phyloP scores from a whole-genome alignment of 306 rosid genomes.

The Dicorynia guianensis region DNA sequence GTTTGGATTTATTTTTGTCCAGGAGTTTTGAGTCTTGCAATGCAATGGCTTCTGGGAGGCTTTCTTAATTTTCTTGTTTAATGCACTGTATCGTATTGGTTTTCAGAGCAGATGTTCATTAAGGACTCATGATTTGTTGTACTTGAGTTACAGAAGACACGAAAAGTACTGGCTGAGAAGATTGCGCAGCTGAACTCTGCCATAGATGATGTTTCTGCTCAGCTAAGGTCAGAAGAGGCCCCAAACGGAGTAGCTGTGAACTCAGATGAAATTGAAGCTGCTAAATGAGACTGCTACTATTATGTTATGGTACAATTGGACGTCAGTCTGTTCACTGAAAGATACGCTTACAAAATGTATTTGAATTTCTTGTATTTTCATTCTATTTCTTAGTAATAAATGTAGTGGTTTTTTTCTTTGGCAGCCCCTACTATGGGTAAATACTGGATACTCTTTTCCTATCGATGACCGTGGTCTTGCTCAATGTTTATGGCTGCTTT shows the following conservation, averaged over 20 bases:
- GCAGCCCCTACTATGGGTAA: slow-evolving; percentile 25
- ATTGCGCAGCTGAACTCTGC: slow-evolving; percentile 90
- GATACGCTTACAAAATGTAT: slow-evolving; percentile 51
- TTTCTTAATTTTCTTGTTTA: slow-evolving; percentile 13
- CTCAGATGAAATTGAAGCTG: slow-evolving; percentile 81
- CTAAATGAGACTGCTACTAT: slow-evolving; percentile 55
- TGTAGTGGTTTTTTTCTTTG: slow-evolving; percentile 37
- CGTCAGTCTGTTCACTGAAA: slow-evolving; percentile 26
- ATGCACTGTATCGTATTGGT: slow-evolving; percentile 26
- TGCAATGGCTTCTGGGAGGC: slow-evolving; percentile 25
- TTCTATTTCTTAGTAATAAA: slow-evolving; percentile 44
- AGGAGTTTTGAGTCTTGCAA: slow-evolving; percentile 28
- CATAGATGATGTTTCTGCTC: slow-evolving; percentile 90
- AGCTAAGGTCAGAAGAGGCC: slow-evolving; percentile 67
- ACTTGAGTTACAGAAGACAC: slow-evolving; percentile 70
- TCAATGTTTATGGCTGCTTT: slow-evolving; percentile 26
- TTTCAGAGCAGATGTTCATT: slow-evolving; percentile 1
- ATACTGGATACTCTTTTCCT: neutral
- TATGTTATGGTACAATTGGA: slow-evolving; percentile 27
- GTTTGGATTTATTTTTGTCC: slow-evolving; percentile 2
- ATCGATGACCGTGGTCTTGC: slow-evolving; percentile 8
- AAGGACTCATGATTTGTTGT: slow-evolving; percentile 29
- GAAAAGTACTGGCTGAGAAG: slow-evolving; percentile 79
- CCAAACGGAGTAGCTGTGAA: slow-evolving; percentile 72
- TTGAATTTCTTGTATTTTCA: slow-evolving; percentile 47